Evolutionary conservation across 306 rosid genomes (phyloP).

Genomic region (Prunus salicina): DNA sequence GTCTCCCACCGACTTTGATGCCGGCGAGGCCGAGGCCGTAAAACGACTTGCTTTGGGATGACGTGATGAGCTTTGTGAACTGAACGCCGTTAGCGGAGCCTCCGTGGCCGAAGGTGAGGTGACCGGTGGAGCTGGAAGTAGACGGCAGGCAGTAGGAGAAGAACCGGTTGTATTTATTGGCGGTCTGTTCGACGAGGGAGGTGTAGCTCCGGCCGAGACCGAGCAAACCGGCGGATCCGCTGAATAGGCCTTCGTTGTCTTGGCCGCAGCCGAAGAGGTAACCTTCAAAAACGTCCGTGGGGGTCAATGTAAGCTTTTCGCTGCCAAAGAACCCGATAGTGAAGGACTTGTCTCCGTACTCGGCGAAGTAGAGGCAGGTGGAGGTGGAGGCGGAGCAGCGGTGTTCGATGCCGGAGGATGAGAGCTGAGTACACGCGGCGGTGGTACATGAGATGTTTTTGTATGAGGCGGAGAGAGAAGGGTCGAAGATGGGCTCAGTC

Average conservation of each 20-base stretch:
- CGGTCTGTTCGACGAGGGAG: conserved; percentile 66
- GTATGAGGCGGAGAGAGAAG: neutral
- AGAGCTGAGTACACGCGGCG: neutral
- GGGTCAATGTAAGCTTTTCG: conserved; percentile 38
- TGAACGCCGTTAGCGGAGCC: conserved; percentile 7
- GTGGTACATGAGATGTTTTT: neutral
- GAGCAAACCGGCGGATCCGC: conserved; percentile 55
- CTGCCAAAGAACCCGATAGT: conserved; percentile 50
- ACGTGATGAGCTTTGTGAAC: conserved; percentile 50
- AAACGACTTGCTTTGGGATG: conserved; percentile 23
- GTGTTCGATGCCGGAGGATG: neutral
- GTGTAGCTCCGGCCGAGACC: conserved; percentile 74
- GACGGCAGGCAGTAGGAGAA: conserved; percentile 82
- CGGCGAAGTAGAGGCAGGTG: conserved; percentile 42
- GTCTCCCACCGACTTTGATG: conserved; percentile 35
- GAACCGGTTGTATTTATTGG: conserved; percentile 35
- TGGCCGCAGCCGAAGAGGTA: conserved; percentile 74
- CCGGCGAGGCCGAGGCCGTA: conserved; percentile 47
- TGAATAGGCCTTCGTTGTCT: conserved; percentile 55
- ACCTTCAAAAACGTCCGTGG: conserved; percentile 16
- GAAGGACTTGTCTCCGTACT: conserved; percentile 53
- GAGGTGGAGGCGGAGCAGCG: conserved; percentile 28
- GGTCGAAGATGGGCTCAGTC: neutral
- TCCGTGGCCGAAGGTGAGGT: conserved; percentile 36
- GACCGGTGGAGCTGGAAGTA: conserved; percentile 49